Base-by-base conservation (phyloP, 1,284 basidiomycete species). In the Tilletia horrida region DNA sequence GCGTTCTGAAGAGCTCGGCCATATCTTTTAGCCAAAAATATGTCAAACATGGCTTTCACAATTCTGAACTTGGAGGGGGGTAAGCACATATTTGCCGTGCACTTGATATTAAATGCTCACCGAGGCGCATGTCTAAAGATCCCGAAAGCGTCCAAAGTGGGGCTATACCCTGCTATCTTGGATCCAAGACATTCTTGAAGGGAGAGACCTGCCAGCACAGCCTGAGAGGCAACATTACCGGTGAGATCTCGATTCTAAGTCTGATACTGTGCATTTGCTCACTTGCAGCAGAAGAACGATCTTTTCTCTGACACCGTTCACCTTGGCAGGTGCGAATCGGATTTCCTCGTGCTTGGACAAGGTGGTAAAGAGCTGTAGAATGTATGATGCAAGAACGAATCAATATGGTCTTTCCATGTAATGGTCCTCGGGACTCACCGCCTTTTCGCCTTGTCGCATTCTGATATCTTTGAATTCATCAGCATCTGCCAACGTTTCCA, bases 361-460 rank as follows among this genome's bases (percentile, higher is more conserved):
- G 13, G 43, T 27, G 25, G 69, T 72, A 63, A 21, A 50, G 7
- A 64, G 23, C 45, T 62, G 16, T 11, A n/a, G 55, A 9, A 44
- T 9, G 21, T 8, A 40, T 62, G 16, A 62, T 62, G 61, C 35
- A 21, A 6, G 43, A 11, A 8, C 9, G 43, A 16, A 44, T 45
- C 9, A 44, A 14, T 11, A 23, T 13, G 11, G 21, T 25, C 35
- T 40, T 25, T 21, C 3, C n/a, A 43, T 44, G 14, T 18, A 21
- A 18, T 4, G 64, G 11, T 73, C 64, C 13, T 23, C 43, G 9
- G 61, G 25, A 44, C 68, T 67, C 31, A 69, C 66, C 71, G 47
- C 66, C 23, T 82, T 82, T 63, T 83, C 83, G n/a, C 79, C 82
- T n/a, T 71, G 69, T 35, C 82, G 70, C 48, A 82, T 68, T 7